phyloP scores from a whole-genome alignment of 2,329 filamentous ascomycete species.

The Fusarium dlaminii region DNA sequence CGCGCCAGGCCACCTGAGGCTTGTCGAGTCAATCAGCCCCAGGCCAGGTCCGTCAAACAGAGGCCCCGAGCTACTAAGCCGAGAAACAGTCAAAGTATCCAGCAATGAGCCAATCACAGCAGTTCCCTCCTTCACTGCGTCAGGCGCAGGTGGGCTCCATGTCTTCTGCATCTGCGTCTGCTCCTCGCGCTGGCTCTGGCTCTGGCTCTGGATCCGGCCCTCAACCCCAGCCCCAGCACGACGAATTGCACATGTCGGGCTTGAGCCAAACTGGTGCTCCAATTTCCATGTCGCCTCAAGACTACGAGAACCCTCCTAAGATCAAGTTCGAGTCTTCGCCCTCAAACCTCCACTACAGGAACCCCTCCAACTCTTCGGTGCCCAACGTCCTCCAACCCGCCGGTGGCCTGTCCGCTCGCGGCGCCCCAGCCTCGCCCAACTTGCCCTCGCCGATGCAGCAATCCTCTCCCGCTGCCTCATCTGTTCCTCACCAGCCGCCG shows the following conservation, averaged over 20 bases:
- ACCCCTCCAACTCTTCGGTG: slow-evolving; percentile 55
- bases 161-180: slow-evolving; percentile 22
- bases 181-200: slow-evolving; percentile 10
- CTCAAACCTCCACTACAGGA: slow-evolving; percentile 53
- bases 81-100: slow-evolving; percentile 21
- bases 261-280: slow-evolving; percentile 48
- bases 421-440: slow-evolving; percentile 53
- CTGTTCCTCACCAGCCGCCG: slow-evolving; percentile 49
- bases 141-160: slow-evolving; percentile 40
- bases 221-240: slow-evolving; percentile 49
- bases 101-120: slow-evolving; percentile 55
- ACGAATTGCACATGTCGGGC: slow-evolving; percentile 65
- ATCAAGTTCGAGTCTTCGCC: slow-evolving; percentile 61
- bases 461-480: slow-evolving; percentile 47
- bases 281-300: slow-evolving; percentile 56
- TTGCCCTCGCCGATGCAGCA: slow-evolving; percentile 57
- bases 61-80: slow-evolving; percentile 18
- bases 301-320: slow-evolving; percentile 62
- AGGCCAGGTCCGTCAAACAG: slow-evolving; percentile 22
- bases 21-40: slow-evolving; percentile 11
- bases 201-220: slow-evolving; percentile 35
- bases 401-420: slow-evolving; percentile 50
- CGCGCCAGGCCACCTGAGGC: slow-evolving; percentile 21
- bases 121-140: slow-evolving; percentile 46
- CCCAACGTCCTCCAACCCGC: slow-evolving; percentile 69